A percentile compares a stretch with the other conserved stretches of the same genome.
phyloP scores from a whole-genome alignment of 441 rosid genomes.

The Capsella rubella region DNA sequence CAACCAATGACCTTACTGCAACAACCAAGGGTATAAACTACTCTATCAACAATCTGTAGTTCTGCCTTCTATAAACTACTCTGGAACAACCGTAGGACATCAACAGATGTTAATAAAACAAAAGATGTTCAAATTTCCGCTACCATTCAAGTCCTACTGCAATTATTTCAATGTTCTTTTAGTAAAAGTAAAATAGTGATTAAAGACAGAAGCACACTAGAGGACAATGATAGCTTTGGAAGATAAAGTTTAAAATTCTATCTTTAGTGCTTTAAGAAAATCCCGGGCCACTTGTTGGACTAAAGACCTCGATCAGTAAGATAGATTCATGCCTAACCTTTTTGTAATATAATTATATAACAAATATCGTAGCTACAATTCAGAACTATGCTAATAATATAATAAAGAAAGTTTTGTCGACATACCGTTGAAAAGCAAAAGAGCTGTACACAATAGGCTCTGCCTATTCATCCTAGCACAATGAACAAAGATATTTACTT shows the following conservation, averaged over 20 bases:
- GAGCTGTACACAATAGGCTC: slow-evolving; percentile 36
- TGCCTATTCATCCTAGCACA: slow-evolving; percentile 43
- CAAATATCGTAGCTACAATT: slow-evolving; percentile 14
- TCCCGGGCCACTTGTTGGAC: slow-evolving; percentile 32
- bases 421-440: slow-evolving; percentile 39
- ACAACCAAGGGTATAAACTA: slow-evolving; percentile 16
- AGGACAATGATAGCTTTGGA: slow-evolving; percentile 33
- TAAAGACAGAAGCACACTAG: slow-evolving; percentile 32
- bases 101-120: not conserved
- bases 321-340: slow-evolving; percentile 30
- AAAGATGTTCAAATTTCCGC: slow-evolving; percentile 2
- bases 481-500: not conserved
- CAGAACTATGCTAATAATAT: slow-evolving; percentile 23
- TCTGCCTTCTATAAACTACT: not conserved
- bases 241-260: slow-evolving; percentile 32
- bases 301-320: slow-evolving; percentile 33
- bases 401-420: slow-evolving; percentile 20
- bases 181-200: slow-evolving; percentile 9
- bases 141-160: slow-evolving; percentile 1
- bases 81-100: not conserved
- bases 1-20: slow-evolving; percentile 12
- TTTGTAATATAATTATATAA: slow-evolving; percentile 21
- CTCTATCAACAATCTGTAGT: slow-evolving; percentile 8
- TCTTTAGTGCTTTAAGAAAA: slow-evolving; percentile 40
- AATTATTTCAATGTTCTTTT: slow-evolving; percentile 30